Evolutionary conservation across 805 yeast species (phyloP).

Genomic region (Kluyveromyces aestuarii): DNA sequence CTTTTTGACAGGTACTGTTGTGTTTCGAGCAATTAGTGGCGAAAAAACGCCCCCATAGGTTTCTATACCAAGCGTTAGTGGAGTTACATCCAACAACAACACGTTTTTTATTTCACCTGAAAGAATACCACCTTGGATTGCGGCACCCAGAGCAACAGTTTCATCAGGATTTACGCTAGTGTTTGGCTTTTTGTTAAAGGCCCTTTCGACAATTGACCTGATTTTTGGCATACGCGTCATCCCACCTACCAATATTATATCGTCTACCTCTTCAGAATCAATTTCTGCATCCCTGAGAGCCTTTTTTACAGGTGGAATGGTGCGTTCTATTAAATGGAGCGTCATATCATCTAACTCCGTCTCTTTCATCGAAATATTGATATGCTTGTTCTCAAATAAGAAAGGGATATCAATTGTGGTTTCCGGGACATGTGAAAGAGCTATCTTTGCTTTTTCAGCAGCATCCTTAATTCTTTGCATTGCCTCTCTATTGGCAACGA

Average conservation of each 20-base stretch:
- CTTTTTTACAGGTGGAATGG: constrained; percentile 64
- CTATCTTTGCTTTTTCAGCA: constrained; percentile 70
- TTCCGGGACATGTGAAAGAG: constrained; percentile 53
- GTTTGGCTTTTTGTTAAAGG: constrained; percentile 58
- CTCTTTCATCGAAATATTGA: constrained; percentile 51
- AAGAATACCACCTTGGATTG: constrained; percentile 79
- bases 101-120: constrained; percentile 80
- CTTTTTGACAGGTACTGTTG: constrained; percentile 68
- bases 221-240: constrained; percentile 88
- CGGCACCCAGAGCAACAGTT: constrained; percentile 88
- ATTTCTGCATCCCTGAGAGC: constrained; percentile 70
- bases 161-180: constrained; percentile 82
- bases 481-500: constrained; percentile 42
- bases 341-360: constrained; percentile 61
- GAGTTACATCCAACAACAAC: constrained; percentile 71
- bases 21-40: constrained; percentile 67
- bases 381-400: constrained; percentile 51
- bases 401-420: constrained; percentile 65
- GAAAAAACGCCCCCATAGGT: constrained; percentile 80
- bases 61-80: constrained; percentile 74
- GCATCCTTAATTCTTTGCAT: constrained; percentile 75
- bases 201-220: constrained; percentile 46
- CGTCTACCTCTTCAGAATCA: constrained; percentile 57
- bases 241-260: constrained; percentile 75
- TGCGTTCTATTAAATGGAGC: constrained; percentile 53